Evolutionary conservation across 257 asterid genomes (phyloP), one percentile per base, ranked within the genome.

Genomic region (Scutellaria barbata): DNA sequence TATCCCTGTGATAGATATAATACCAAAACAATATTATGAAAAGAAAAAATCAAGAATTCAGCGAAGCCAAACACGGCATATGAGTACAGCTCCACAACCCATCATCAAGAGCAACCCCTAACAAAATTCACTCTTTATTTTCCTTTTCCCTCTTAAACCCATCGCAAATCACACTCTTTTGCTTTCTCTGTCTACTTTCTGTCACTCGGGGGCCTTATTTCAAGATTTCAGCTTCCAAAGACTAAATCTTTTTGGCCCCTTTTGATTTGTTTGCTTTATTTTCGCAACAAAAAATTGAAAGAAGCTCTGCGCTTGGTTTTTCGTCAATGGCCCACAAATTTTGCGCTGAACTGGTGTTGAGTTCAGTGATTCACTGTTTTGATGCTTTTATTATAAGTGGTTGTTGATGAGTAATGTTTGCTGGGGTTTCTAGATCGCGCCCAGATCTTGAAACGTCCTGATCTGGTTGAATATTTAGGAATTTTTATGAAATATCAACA

Each of bases 361-460:
- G 75, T 78, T 80, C 68, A 48, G 51, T 63, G 73, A 46, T 57
- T 68, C 74, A 42, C 63, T 81, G 69, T 54, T 75, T 74, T 74
- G 81, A 57, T 74, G 46, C 76, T 57, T 77, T 74, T 69, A n/a
- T 57, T 76, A 64, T 69, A 25, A 82, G 78, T 75, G 74, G 69
- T 80, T 77, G 67, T 73, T 79, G 81, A 77, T 79, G 77, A 71
- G 74, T 69, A 77, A 80, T 85, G 84, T 53, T 75, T 11, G 63
- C 80, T 81, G 80, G 80, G 75, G 79, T 78, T 72, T 80, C 14
- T 82, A 81, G 96, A 91, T 92, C 92, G 84, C 81, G 72, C 81
- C 77, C 86, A 88, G 96, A 92, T 89, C 96, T 85, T 81, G 86
- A 66, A 66, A 71, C 76, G 54, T 66, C 69, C 81, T 83, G 85